Evolutionary conservation across 2,329 filamentous ascomycete genomes (phyloP), one percentile per base, ranked within the genome.

Genomic region (Trichophyton schoenleinii): DNA sequence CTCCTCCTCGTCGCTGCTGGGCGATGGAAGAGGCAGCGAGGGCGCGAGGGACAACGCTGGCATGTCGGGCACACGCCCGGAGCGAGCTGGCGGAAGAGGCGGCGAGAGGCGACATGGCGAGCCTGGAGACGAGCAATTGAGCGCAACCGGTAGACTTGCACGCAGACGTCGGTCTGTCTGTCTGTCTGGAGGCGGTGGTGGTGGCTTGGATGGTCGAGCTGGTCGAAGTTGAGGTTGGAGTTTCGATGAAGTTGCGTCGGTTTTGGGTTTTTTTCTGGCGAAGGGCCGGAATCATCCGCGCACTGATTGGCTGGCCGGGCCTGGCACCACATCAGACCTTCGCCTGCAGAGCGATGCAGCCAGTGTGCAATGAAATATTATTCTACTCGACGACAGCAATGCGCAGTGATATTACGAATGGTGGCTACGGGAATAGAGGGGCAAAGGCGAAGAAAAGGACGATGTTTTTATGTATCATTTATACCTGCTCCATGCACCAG

Each of bases 31-130:
- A 61, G 36, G 63, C 62, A 60, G 74, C 69, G 67, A 71, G 70
- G 67, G 73, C 71, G 70, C 73, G 72, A 67, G 72, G 69, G 68
- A 72, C 71, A 65, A 75, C 72, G 38, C n/a, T 48, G 68, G 73
- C 71, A 68, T 78, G 75, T 69, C 75, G 75, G 67, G 76, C 73
- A 72, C 75, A 78, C 66, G 72, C 70, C 76, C 87, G 87, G 74
- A 88, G 81, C 71, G 62, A 61, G 52, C 83, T 79, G 77, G 84
- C 84, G 74, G 87, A 84, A 73, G 84, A 82, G 73, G 82, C 81
- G 72, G 84, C 78, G 75, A 90, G 82, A 74, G 84, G 79, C 76
- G 85, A 84, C 86, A 88, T 88, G 71, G 74, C 74, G 61, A 22
- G 59, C 60, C 46, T 52, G 44, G 49, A 59, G 60, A 53, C 65